Base-by-base conservation (phyloP, 108 stramenopile genomes). In the Cyclotella sp. region DNA sequence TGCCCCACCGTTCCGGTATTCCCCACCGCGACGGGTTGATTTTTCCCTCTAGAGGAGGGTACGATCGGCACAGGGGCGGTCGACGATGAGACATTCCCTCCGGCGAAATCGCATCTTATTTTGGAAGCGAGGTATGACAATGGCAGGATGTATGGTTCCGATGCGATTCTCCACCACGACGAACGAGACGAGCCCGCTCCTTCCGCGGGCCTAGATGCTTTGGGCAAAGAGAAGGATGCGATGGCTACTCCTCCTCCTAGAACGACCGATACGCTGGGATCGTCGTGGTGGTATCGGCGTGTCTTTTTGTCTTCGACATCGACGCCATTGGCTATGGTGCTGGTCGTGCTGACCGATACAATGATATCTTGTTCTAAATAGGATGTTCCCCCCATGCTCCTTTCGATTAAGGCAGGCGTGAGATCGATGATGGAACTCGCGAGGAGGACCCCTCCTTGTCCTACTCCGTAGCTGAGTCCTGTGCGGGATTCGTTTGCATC, bases 201-300 rank as follows among this genome's bases (percentile, higher is more conserved):
- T 21, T 63, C 53, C 1, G 24, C 46, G 11, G 77, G 81, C 19
- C 70, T 65, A 43, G 85, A 62, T 55, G 81, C 73, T 29, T 60
- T 75, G 24, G 65, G 83, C 34, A 87, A 68, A 12, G 73, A 60
- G 57, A 87, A 82, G 6, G 90, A 84, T 15, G 90, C 94, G 15
- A 95, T 75, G 11, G 88, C 85, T 28, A 93, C 84, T 6, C 94
- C 94, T 9, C 94, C 94, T 34, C 94, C 94, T 64, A 95, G 54
- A 29, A 89, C 76, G 9, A 88, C 89, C 0, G 89, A 77, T 0
- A 91, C 87, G 14, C 85, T 88, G n/a, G 88, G 83, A 72, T 80
- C 70, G 28, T 64, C 63, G 16, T 73, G 29, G 16, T 51, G 47
- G 1, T 54, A 69, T 26, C 15, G 28, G 21, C 73, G 42, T 59